Base-by-base conservation (phyloP, 345 rosid genomes). In the Passiflora organensis region DNA sequence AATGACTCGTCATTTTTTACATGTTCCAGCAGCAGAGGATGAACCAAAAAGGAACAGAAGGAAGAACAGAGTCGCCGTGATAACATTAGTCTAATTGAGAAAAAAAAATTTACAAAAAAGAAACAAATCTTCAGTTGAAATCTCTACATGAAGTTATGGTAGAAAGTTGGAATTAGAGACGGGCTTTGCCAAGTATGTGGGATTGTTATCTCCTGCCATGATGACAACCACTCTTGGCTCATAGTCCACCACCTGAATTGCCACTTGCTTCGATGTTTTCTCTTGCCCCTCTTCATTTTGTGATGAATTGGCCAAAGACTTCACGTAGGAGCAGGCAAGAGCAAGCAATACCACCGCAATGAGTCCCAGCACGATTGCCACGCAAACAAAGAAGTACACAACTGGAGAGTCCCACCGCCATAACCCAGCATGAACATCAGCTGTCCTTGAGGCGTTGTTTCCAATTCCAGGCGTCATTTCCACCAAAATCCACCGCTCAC, bases 211-310 rank as follows among this genome's bases (percentile, higher is more conserved):
- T 23, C 51, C 51, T 1, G 32, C 17, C 51, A 48, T 22, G 51
- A 48, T 48, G 10, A 47, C 51, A 11, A 48, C 51, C 11, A 48
- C n/a, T 32, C 21, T 48, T 4, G 51, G 51, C 28, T 48, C 51
- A 13, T 18, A 48, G 21, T 48, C 51, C 5, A 12, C 51, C n/a
- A 12, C 51, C 32, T 20, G 2, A 5, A 44, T 44, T 4, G n/a
- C 21, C 32, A 22, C 51, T 48, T 12, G 15, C 8, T 48, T 48
- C 1, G 51, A 14, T 21, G 32, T 28, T 21, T 21, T 48, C 21
- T 48, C 51, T 13, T 48, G n/a, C n/a, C 11, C 25, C 0, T 1
- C 28, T 13, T 20, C 4, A 1, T 11, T 20, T 48, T 6, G 9
- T 1, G 32, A 48, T 13, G 28, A 48, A 21, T 21, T 48, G n/a